phyloP scores from a whole-genome alignment of 163 green algal genomes.

The Scenedesmus sp. region DNA sequence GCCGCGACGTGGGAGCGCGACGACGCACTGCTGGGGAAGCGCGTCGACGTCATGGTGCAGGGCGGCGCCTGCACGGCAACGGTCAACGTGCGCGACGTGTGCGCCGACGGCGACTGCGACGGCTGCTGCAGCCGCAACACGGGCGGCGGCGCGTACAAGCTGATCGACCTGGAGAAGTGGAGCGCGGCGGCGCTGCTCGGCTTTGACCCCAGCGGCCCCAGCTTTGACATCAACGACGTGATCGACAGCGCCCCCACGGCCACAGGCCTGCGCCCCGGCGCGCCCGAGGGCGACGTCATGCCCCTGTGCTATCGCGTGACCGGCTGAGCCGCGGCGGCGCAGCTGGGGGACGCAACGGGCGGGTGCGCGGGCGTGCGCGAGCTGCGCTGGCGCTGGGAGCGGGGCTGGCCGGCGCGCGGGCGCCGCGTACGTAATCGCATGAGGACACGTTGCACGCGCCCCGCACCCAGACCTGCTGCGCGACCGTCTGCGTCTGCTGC shows the following conservation, averaged over 20 bases:
- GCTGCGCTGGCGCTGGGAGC: too few relatives aligned
- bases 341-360: too few relatives aligned
- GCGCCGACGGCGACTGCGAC: not conserved
- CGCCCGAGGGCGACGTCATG: conserved; percentile 15
- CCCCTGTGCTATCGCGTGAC: conserved; percentile 34
- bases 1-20: not conserved
- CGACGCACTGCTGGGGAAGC: not conserved
- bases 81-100: conserved; percentile 5
- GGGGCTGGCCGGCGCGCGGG: too few relatives aligned
- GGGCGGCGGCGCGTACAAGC: not conserved
- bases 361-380: too few relatives aligned
- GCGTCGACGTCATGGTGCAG: conserved; percentile 10
- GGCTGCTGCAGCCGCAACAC: conserved; percentile 11
- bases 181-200: conserved; percentile 18
- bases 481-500: too few relatives aligned
- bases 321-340: too few relatives aligned
- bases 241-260: conserved; percentile 5
- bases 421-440: too few relatives aligned
- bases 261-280: not conserved
- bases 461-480: too few relatives aligned
- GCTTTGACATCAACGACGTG: conserved; percentile 16
- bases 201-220: not conserved
- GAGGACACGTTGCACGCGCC: too few relatives aligned
- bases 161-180: conserved; percentile 50
- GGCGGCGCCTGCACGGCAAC: not conserved